These are phyloP conservation scores for Puccinia polysora DNA, from an alignment of 1,284 basidiomycete species.

Conservation along the genomic window DNA sequence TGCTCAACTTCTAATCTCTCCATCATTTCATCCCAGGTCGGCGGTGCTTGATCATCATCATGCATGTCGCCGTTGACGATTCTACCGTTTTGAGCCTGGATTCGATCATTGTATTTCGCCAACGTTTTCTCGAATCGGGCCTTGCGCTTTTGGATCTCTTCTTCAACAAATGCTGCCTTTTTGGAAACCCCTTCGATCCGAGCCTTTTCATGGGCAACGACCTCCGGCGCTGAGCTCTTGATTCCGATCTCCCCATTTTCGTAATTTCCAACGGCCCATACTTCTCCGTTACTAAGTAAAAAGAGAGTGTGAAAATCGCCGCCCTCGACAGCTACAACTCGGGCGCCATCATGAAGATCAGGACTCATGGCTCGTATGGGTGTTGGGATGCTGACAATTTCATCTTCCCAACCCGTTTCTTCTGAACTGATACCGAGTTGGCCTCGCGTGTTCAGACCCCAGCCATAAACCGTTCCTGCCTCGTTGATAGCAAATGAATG, in stretches of 20 bases:
- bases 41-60: constrained; percentile 54
- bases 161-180: constrained; percentile 48
- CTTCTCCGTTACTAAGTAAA: constrained; percentile 72
- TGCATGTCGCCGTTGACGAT: constrained; percentile 45
- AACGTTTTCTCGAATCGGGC: constrained; percentile 42
- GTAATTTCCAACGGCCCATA: constrained; percentile 74
- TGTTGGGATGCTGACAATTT: constrained; percentile 66
- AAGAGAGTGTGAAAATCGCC: constrained; percentile 86
- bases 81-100: constrained; percentile 48
- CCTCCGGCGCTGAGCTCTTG: constrained; percentile 60
- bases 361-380: constrained; percentile 66
- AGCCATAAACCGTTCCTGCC: constrained; percentile 75
- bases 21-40: constrained; percentile 63
- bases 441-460: constrained; percentile 78
- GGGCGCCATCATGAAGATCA: constrained; percentile 63
- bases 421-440: constrained; percentile 63
- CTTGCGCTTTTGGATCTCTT: constrained; percentile 49
- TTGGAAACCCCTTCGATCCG: constrained; percentile 50
- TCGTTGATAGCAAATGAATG: constrained; percentile 85
- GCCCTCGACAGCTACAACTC: constrained; percentile 62
- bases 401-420: constrained; percentile 56
- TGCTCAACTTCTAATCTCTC: constrained; percentile 45
- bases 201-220: constrained; percentile 55
- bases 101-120: constrained; percentile 48
- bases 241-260: constrained; percentile 75